Evolutionary conservation across 139 green algal species (phyloP), one percentile per base, ranked within the genome.

Genomic region (Haematococcus lacustris): DNA sequence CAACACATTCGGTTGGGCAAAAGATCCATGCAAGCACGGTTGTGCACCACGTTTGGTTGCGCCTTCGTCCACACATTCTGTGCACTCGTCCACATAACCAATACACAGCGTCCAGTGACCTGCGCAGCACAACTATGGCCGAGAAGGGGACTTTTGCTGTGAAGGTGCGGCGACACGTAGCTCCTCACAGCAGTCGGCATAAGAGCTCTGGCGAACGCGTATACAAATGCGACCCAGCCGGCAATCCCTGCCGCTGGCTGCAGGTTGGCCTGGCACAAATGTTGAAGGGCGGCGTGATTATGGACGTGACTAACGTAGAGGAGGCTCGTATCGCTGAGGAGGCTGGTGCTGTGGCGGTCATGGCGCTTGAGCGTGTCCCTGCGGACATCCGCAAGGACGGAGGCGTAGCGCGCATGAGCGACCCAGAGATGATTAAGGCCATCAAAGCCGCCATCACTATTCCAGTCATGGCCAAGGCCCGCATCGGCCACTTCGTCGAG

Each of bases 401-500:
- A 37, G 95, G 96, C 64, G 93, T 99, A 17, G 96, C 96, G 0
- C 90, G 96, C 76, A 99, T 99, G 96, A 89, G 71, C 71, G 96
- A 99, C 83, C 91, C 96, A 1, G 66, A 73, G 33, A 96, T 99
- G 85, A 97, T 99, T 77, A 95, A 90, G 73, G 87, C 88, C 32
- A 99, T 99, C 75, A 97, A 96, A 81, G 74, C 69, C 1, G 91
- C 94, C 6, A 93, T 99, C 25, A 99, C 95, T 73, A 99, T 99
- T 76, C 95, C 95, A 0, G 95, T 99, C 30, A 99, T 99, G 95
- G 95, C 95, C 66, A 99, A 99, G 88, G 88, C 93, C 1, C 90
- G 95, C 71, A 99, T 99, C 79, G 95, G 95, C 0, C 95, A 99
- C 82, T 99, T 98, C 78, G 95, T 99, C 1, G 95, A 99, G 86